These are phyloP conservation scores for Colletotrichum echinochloae DNA, from an alignment of 2,329 filamentous ascomycete genomes.

Conservation along the genomic window DNA sequence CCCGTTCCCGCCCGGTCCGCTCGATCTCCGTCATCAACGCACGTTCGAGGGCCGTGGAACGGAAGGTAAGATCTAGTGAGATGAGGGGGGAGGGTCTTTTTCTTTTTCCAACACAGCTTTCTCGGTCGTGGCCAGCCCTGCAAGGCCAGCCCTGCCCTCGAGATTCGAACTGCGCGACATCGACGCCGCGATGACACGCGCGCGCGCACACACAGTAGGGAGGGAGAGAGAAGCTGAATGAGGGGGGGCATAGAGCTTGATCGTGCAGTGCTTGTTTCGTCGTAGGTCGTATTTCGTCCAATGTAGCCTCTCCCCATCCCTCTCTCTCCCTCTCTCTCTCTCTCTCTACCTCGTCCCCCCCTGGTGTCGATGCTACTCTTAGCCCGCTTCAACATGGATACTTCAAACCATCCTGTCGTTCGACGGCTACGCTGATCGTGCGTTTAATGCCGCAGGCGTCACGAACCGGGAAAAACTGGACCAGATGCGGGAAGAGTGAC, in stretches of 20 bases:
- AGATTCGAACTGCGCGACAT: background rate
- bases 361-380: slow-evolving; percentile 27
- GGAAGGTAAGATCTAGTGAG: background rate
- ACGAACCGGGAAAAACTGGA: slow-evolving; percentile 13
- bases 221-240: background rate
- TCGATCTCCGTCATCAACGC: background rate
- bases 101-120: background rate
- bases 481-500: background rate
- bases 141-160: background rate
- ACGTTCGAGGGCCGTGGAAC: background rate
- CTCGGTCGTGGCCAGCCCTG: background rate
- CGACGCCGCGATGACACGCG: slow-evolving; percentile 7
- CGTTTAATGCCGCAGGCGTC: slow-evolving; percentile 40
- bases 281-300: slow-evolving; percentile 31
- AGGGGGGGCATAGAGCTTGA: slow-evolving; percentile 12
- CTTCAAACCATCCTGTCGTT: slow-evolving; percentile 39
- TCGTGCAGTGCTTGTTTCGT: slow-evolving; percentile 33
- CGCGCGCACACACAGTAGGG: no score
- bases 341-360: background rate
- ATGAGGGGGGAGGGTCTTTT: background rate
- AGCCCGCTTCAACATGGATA: slow-evolving; percentile 34
- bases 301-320: slow-evolving; percentile 4
- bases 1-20: background rate
- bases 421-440: slow-evolving; percentile 38
- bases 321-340: background rate